phyloP scores from a whole-genome alignment of 2,329 filamentous ascomycete species.

The Chlorencoelia australis region DNA sequence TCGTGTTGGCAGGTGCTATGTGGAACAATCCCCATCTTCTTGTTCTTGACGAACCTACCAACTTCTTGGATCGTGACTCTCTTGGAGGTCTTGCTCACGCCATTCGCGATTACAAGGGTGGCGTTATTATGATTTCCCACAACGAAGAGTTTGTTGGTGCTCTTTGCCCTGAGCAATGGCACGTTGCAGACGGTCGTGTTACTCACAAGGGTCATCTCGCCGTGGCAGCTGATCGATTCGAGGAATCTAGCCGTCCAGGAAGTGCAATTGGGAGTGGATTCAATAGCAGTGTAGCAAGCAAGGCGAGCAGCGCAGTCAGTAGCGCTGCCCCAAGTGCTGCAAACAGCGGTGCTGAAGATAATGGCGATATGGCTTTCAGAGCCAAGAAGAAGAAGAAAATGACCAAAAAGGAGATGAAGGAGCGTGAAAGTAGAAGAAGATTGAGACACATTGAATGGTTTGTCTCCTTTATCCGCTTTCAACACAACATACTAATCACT shows the following conservation, averaged over 20 bases:
- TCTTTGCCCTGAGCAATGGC: constrained; percentile 92
- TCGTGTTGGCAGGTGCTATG: constrained; percentile 91
- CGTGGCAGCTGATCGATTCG: constrained; percentile 72
- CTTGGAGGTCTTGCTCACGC: constrained; percentile 94
- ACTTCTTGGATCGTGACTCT: constrained; percentile 97
- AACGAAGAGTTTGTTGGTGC: constrained; percentile 98
- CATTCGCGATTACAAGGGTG: constrained; percentile 95
- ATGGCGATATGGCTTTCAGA: constrained; percentile 76
- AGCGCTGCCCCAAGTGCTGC: constrained; percentile 52
- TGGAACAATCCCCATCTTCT: constrained; percentile 98
- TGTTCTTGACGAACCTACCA: constrained; percentile 96
- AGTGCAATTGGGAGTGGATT: constrained; percentile 50
- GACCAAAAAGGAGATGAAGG: constrained; percentile 93
- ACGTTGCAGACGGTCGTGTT: constrained; percentile 79
- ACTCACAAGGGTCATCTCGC: constrained; percentile 72
- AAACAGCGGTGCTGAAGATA: constrained; percentile 78
- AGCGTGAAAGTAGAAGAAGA: constrained; percentile 76
- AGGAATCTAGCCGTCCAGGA: constrained; percentile 60
- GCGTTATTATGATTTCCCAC: constrained; percentile 98
- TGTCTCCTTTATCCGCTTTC: constrained; percentile 41
- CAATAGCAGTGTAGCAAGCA: constrained; percentile 44
- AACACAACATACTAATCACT: constrained; percentile 30
- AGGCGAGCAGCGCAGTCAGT: constrained; percentile 44
- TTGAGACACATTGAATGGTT: constrained; percentile 74
- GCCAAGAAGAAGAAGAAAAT: constrained; percentile 96